Conservation (phyloP, 345 rosid species). For the Lepidium sativum region DNA sequence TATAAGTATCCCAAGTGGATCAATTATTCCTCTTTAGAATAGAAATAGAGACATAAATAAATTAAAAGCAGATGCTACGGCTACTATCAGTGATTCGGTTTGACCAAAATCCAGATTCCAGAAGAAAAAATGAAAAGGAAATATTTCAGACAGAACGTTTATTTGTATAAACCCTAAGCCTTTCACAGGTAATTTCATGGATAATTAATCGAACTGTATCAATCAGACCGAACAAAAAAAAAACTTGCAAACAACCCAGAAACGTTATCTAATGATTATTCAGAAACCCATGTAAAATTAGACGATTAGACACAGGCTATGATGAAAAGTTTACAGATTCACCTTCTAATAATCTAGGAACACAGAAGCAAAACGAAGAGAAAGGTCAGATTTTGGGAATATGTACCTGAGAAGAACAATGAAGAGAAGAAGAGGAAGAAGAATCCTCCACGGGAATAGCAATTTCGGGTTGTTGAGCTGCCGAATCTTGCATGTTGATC, state of each 20-base stretch:
- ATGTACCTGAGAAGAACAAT: too few species aligned
- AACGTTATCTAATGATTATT: not conserved
- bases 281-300: not conserved
- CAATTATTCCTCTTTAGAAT: not conserved
- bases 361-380: too few species aligned
- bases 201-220: not conserved
- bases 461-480: too few species aligned
- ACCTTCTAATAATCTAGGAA: too few species aligned
- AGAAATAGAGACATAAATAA: not conserved
- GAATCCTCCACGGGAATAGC: too few species aligned
- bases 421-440: too few species aligned
- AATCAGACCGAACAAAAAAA: not conserved
- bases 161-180: not conserved
- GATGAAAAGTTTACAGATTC: too few species aligned
- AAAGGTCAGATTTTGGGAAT: too few species aligned
- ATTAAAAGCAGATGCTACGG: constrained; percentile 1
- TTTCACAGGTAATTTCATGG: not conserved
- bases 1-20: constrained; percentile 1
- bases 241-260: not conserved
- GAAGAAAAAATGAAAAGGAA: not conserved
- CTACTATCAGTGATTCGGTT: constrained; percentile 12
- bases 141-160: not conserved
- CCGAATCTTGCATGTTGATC: too few species aligned
- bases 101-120: constrained; percentile 17
- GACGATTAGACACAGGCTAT: too few species aligned